Conservation (phyloP, 495 filamentous ascomycete species). For the Penicillium robsamsonii region DNA sequence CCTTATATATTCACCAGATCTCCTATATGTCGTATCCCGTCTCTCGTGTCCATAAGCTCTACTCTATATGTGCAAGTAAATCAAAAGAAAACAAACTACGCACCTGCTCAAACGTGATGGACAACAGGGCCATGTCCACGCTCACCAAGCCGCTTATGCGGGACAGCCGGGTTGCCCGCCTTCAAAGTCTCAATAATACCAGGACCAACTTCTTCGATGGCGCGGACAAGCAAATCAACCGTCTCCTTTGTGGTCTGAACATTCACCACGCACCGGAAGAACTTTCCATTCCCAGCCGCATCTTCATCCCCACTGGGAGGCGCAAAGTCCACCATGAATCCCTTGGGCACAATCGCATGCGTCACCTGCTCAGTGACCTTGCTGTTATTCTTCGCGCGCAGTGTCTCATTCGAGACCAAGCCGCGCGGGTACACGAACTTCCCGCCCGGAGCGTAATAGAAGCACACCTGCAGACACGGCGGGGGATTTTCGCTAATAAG, state of each 20-base stretch:
- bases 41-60: neutral
- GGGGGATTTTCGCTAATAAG: slow-evolving; percentile 74
- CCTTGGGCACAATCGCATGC: slow-evolving; percentile 60
- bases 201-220: slow-evolving; percentile 64
- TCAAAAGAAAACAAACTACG: neutral
- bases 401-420: slow-evolving; percentile 36
- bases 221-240: slow-evolving; percentile 71
- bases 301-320: slow-evolving; percentile 57
- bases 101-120: slow-evolving; percentile 20
- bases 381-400: slow-evolving; percentile 61
- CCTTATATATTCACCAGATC: neutral
- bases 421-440: slow-evolving; percentile 42
- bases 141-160: slow-evolving; percentile 30
- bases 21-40: slow-evolving; percentile 2
- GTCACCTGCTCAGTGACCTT: slow-evolving; percentile 67
- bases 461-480: slow-evolving; percentile 92
- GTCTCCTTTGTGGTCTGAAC: slow-evolving; percentile 67
- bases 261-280: slow-evolving; percentile 89
- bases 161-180: slow-evolving; percentile 10
- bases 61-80: slow-evolving; percentile 1
- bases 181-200: slow-evolving; percentile 42
- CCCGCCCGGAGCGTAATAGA: slow-evolving; percentile 71
- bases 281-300: slow-evolving; percentile 62
- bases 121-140: slow-evolving; percentile 40
- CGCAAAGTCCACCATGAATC: slow-evolving; percentile 95